A percentile compares a stretch with the other conserved stretches of the same genome.
These are phyloP conservation scores for Amoebophrya sp. DNA, from an alignment of 169 alveolate species.

Conservation along the genomic window DNA sequence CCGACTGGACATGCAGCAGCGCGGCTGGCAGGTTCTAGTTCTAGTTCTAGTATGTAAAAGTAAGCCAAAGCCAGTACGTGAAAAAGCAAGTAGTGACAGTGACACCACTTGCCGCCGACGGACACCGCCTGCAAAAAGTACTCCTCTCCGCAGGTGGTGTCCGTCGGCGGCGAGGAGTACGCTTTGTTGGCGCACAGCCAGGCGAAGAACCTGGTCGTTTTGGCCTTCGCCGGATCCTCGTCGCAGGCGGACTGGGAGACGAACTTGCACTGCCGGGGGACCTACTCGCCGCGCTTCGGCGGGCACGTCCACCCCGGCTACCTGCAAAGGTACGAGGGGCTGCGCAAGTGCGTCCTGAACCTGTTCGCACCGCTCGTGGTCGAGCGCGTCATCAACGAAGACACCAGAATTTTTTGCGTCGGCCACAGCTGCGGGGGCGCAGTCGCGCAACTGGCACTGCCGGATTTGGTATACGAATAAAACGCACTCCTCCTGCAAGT, in stretches of 20 bases:
- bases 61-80: background rate
- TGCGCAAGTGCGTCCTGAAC: background rate
- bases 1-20: background rate
- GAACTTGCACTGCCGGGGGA: background rate
- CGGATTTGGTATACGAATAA: background rate
- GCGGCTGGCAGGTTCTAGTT: too few species aligned
- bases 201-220: background rate
- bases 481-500: too few species aligned
- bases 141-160: too few species aligned
- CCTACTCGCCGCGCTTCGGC: background rate
- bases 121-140: too few species aligned
- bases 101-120: too few species aligned
- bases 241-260: background rate
- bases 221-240: background rate
- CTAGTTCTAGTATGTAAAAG: too few species aligned
- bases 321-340: background rate
- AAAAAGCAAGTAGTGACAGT: background rate
- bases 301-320: background rate
- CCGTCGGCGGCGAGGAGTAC: background rate
- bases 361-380: background rate
- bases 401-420: background rate
- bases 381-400: background rate
- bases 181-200: background rate
- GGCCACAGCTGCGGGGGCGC: background rate
- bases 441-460: background rate